phyloP scores from a whole-genome alignment of 1,284 basidiomycete species.

The Tilletiopsis washingtonensis region DNA sequence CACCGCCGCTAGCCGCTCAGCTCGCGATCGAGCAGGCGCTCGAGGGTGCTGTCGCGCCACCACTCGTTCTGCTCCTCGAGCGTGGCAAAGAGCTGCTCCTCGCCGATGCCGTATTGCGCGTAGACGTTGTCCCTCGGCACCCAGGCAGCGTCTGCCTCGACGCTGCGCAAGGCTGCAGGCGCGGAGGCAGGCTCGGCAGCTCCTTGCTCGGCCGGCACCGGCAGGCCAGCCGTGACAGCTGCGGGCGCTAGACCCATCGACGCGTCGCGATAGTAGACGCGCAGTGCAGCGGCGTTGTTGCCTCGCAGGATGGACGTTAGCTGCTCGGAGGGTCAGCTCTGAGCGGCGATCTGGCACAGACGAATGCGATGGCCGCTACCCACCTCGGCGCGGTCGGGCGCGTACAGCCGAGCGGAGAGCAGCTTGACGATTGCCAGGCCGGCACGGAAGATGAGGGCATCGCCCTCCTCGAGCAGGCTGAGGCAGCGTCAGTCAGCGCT shows the following conservation, averaged over 20 bases:
- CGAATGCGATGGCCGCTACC: background rate
- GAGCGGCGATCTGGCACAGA: background rate
- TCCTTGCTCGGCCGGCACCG: background rate
- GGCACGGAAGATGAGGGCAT: constrained; percentile 29
- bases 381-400: constrained; percentile 22
- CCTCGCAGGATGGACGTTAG: constrained; percentile 27
- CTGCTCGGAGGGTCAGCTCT: constrained; percentile 4
- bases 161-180: background rate
- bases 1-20: no score
- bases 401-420: constrained; percentile 34
- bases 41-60: constrained; percentile 39
- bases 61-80: constrained; percentile 31
- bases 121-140: constrained; percentile 35
- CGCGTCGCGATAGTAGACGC: constrained; percentile 20
- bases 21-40: constrained; percentile 36
- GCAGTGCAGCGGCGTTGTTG: constrained; percentile 27
- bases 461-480: constrained; percentile 31
- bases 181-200: no score
- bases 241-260: constrained; percentile 1
- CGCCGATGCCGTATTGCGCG: constrained; percentile 37
- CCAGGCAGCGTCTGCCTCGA: constrained; percentile 1
- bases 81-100: constrained; percentile 24
- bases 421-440: constrained; percentile 34
- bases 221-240: background rate
- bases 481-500: background rate